Conservation (phyloP, 2,329 filamentous ascomycete genomes). For the Arthrinium phaeospermum region DNA sequence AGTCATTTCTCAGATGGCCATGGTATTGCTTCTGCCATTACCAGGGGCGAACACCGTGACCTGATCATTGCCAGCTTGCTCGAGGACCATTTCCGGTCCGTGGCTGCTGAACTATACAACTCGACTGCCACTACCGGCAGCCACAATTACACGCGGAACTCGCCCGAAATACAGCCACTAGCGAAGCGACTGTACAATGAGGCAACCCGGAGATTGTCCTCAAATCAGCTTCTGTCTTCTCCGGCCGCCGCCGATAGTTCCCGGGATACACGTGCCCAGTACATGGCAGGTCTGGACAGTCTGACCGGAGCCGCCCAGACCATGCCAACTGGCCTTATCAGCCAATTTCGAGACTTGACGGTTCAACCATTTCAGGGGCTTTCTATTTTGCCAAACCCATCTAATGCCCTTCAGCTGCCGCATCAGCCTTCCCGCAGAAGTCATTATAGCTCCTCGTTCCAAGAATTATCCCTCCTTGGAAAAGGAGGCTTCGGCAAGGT, state of each 20-base stretch:
- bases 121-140: conserved; percentile 30
- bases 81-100: conserved; percentile 38
- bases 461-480: conserved; percentile 36
- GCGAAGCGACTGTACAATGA: conserved; percentile 33
- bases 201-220: conserved; percentile 34
- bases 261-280: conserved; percentile 32
- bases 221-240: conserved; percentile 30
- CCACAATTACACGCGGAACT: conserved; percentile 32
- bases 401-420: conserved; percentile 31
- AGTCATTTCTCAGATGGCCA: neutral
- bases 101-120: conserved; percentile 37
- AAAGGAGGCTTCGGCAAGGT: conserved; percentile 42
- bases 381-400: conserved; percentile 30
- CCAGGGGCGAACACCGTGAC: conserved; percentile 37
- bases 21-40: conserved; percentile 24
- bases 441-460: conserved; percentile 38
- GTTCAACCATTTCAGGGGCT: conserved; percentile 30
- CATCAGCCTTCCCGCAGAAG: conserved; percentile 28
- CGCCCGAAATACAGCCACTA: conserved; percentile 35
- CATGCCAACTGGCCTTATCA: conserved; percentile 22
- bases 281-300: conserved; percentile 37
- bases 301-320: conserved; percentile 29
- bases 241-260: conserved; percentile 30
- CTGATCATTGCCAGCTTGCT: conserved; percentile 40
- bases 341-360: conserved; percentile 33